A percentile compares a stretch with the other conserved stretches of the same genome.
Evolutionary conservation across 2,329 filamentous ascomycete species (phyloP).

Genomic region (Claviceps arundinis): DNA sequence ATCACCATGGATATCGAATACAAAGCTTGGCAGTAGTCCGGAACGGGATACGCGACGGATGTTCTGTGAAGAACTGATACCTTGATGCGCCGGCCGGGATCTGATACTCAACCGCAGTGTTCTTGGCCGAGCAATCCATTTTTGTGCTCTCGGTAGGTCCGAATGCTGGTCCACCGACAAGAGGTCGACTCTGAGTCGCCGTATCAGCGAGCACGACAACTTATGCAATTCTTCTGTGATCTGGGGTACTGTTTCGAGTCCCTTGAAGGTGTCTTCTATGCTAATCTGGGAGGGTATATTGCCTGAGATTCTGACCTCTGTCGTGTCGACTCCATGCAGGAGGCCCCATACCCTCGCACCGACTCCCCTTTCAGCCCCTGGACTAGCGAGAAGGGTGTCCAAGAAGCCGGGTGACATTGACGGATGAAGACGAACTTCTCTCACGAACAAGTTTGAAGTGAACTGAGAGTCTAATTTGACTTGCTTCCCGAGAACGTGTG

Average conservation of each 20-base stretch:
- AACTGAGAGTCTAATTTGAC: constrained; percentile 21
- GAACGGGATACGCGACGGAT: constrained; percentile 67
- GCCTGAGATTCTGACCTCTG: constrained; percentile 57
- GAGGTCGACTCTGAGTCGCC: constrained; percentile 68
- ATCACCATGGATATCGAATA: constrained; percentile 50
- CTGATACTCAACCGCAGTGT: constrained; percentile 73
- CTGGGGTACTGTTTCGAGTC: constrained; percentile 49
- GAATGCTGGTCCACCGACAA: constrained; percentile 34
- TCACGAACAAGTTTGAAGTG: constrained; percentile 43
- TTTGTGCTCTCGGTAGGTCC: constrained; percentile 19
- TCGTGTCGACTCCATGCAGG: constrained; percentile 66
- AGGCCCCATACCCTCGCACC: constrained; percentile 63
- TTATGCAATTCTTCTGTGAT: constrained; percentile 56
- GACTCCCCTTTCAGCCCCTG: constrained; percentile 57
- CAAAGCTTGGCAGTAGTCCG: constrained; percentile 55
- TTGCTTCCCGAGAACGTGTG: constrained; percentile 32
- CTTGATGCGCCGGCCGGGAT: constrained; percentile 28
- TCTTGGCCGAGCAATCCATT: constrained; percentile 69
- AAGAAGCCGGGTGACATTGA: constrained; percentile 51
- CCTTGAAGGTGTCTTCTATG: constrained; percentile 83
- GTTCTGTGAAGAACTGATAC: constrained; percentile 35
- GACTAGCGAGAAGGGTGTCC: constrained; percentile 55
- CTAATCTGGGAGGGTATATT: constrained; percentile 77
- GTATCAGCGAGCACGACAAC: constrained; percentile 57
- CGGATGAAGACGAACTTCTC: constrained; percentile 48